Evolutionary conservation across 2,329 filamentous ascomycete genomes (phyloP).

Genomic region (Fusarium decemcellulare): DNA sequence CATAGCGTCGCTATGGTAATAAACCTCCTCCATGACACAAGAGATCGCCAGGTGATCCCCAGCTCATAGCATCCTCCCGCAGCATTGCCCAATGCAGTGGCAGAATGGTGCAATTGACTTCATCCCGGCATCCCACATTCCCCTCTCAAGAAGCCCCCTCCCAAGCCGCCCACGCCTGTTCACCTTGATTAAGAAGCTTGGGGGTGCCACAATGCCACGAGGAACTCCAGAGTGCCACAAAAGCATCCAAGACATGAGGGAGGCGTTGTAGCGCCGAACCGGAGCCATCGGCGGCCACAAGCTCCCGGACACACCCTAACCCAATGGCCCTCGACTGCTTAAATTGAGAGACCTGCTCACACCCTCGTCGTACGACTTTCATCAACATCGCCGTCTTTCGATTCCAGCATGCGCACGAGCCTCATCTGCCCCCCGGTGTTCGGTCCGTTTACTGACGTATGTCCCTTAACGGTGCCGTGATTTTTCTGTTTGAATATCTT

Average conservation of each 20-base stretch:
- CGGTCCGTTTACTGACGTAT: constrained; percentile 9
- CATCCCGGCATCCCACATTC: constrained; percentile 3
- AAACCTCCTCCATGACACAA: constrained; percentile 13
- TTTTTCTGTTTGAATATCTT: neutral
- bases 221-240: neutral
- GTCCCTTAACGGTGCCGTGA: neutral
- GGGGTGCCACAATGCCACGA: neutral
- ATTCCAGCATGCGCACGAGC: constrained; percentile 12
- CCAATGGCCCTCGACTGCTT: constrained; percentile 9
- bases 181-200: neutral
- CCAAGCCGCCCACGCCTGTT: neutral
- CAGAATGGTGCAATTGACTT: constrained; percentile 34
- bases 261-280: constrained; percentile 11
- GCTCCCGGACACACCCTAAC: neutral
- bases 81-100: constrained; percentile 28
- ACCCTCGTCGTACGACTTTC: constrained; percentile 38
- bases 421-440: constrained; percentile 1
- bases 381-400: constrained; percentile 26
- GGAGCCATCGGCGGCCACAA: constrained; percentile 2
- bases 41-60: constrained; percentile 13
- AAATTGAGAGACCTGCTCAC: constrained; percentile 10
- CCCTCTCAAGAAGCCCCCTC: neutral
- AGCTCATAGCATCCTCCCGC: neutral
- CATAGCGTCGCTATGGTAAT: neutral
- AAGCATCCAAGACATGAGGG: constrained; percentile 14